These are phyloP conservation scores for Afroboletus lepidellus DNA, from an alignment of 1,284 basidiomycete species.

Conservation along the genomic window DNA sequence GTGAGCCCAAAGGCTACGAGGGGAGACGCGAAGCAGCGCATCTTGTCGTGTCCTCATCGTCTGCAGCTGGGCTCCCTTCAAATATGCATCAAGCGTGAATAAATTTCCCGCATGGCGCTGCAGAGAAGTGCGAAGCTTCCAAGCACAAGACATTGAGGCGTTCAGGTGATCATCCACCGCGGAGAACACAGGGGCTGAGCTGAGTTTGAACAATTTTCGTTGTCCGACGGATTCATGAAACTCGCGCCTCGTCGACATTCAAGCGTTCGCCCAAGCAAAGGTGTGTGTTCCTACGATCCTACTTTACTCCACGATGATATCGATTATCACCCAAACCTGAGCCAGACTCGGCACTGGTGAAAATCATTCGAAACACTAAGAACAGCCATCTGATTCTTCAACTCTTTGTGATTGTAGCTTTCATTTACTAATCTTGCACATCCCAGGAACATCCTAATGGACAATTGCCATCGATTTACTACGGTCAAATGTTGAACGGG, in stretches of 20 bases:
- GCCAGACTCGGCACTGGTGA: slow-evolving; percentile 32
- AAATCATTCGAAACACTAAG: slow-evolving; percentile 29
- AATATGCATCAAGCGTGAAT: background rate
- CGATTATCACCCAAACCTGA: slow-evolving; percentile 27
- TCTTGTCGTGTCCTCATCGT: background rate
- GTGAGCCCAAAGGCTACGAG: slow-evolving; percentile 3
- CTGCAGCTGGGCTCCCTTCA: background rate
- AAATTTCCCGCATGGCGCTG: no score
- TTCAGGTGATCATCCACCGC: no score
- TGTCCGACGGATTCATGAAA: no score
- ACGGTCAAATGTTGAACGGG: background rate
- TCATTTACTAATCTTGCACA: slow-evolving; percentile 13
- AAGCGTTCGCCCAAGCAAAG: no score
- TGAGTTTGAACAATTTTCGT: no score
- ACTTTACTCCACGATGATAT: slow-evolving; percentile 22
- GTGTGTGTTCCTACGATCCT: no score
- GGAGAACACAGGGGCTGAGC: no score
- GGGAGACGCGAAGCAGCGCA: background rate
- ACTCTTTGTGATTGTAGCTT: background rate
- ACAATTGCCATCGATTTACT: background rate
- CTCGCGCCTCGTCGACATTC: no score
- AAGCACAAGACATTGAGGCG: no score
- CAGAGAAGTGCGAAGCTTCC: no score
- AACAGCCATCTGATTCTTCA: slow-evolving; percentile 34
- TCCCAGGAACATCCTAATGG: slow-evolving; percentile 1